Base-by-base conservation (phyloP, 495 filamentous ascomycete species). In the Bacidia rubella region DNA sequence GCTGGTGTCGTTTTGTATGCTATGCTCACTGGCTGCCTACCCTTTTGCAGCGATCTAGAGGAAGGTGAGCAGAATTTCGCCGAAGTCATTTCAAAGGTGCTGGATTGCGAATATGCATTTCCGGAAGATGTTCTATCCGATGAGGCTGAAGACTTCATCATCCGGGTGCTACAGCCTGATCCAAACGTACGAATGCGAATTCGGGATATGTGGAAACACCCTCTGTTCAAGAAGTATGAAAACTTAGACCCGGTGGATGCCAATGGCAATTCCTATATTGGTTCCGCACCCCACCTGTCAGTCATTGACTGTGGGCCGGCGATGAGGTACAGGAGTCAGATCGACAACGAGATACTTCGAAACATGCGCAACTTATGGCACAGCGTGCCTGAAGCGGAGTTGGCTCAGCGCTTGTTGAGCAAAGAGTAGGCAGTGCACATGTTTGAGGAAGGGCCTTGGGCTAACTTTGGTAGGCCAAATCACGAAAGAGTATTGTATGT, bases 401-500 rank as follows among this genome's bases (percentile, higher is more conserved):
- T 96, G n/a, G 71, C 82, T 32, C 67, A 78, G 54, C 79, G 74
- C 54, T 67, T 96, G 2, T 62, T 80, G 24, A 78, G 71, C 52
- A 67, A 80, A 11, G 81, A 85, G 84, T 90, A 77, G 74, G 81
- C n/a, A n/a, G n/a, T 72, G 29, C 43, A 20, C 17, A 12, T 11
- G 20, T 15, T 15, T 35, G 29, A 7, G 15, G 15, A 15, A 35
- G 15, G 15, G 15, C 29, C 29, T 15, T 35, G 29, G 15, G 29
- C 29, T 35, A 35, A 35, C 29, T 5, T 47, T 35, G 26, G 44
- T 52, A 93, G 87, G 56, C 71, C 74, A 1, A 96, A 90, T 53
- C 84, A 94, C 29, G 87, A 95, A 60, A 90, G 93, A 57, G 71
- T 89, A 61, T 93, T 97, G 58, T 98, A 97, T 70, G 82, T 77